Conservation (phyloP, 1,139 yeast genomes). For the Petasospora fabianii region DNA sequence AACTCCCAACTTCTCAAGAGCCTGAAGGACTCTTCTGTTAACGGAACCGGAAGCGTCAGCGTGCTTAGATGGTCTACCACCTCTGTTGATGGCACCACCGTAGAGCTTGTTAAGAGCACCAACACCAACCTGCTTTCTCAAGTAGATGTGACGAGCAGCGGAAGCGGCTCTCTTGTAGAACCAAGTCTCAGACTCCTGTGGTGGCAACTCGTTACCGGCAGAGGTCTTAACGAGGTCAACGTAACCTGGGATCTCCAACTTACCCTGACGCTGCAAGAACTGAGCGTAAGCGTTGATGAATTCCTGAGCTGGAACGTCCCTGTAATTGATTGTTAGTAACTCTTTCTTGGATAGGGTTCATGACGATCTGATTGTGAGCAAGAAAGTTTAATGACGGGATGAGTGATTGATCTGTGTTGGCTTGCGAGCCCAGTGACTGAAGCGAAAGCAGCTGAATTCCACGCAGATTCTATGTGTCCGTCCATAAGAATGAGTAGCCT, state of each 20-base stretch:
- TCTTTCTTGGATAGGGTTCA: neutral
- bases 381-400: neutral
- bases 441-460: too few relatives aligned
- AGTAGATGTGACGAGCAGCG: slow-evolving; percentile 99
- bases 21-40: slow-evolving; percentile 97
- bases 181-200: slow-evolving; percentile 99
- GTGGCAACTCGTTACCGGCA: slow-evolving; percentile 98
- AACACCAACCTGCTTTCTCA: slow-evolving; percentile 99
- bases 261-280: slow-evolving; percentile 99
- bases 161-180: slow-evolving; percentile 99
- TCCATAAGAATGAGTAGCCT: too few relatives aligned
- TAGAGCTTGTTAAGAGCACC: slow-evolving; percentile 98
- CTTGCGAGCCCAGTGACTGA: too few relatives aligned
- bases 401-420: neutral
- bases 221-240: slow-evolving; percentile 99
- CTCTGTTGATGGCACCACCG: slow-evolving; percentile 99
- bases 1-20: slow-evolving; percentile 97
- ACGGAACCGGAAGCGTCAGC: slow-evolving; percentile 98
- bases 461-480: too few relatives aligned
- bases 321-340: slow-evolving; percentile 33
- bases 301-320: slow-evolving; percentile 99
- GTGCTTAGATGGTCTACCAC: slow-evolving; percentile 98
- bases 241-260: slow-evolving; percentile 99
- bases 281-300: slow-evolving; percentile 99
- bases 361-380: neutral